phyloP scores from a whole-genome alignment of 116 monocot genomes.

The Dioscorea cayenensis region DNA sequence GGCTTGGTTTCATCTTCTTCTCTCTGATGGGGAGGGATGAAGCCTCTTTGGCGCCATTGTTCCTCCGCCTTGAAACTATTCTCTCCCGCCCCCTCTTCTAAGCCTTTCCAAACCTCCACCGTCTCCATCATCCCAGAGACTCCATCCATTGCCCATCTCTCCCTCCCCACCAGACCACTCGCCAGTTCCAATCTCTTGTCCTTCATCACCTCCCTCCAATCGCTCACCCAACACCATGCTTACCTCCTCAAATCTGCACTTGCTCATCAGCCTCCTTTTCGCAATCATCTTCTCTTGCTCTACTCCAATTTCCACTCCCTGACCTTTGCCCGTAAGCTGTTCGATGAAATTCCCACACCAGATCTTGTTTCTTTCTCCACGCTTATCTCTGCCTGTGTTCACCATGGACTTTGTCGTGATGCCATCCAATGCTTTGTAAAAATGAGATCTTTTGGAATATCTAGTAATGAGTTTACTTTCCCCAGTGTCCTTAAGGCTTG shows the following conservation, averaged over 20 bases:
- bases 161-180: not conserved
- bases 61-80: not conserved
- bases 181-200: conserved; percentile 17
- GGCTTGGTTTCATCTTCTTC: not conserved
- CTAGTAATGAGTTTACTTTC: conserved; percentile 61
- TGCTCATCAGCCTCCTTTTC: conserved; percentile 9
- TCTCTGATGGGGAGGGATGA: not conserved
- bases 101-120: conserved; percentile 4
- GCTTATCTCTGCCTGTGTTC: conserved; percentile 51
- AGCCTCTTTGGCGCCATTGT: not conserved
- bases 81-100: not conserved
- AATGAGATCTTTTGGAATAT: conserved; percentile 33
- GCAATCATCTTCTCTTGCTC: conserved; percentile 46
- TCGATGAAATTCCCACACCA: conserved; percentile 68
- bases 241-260: conserved; percentile 43
- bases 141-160: not conserved
- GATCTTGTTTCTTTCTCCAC: conserved; percentile 50
- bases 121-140: not conserved
- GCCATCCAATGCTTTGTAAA: conserved; percentile 34
- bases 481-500: conserved; percentile 67
- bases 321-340: conserved; percentile 33
- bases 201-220: conserved; percentile 15
- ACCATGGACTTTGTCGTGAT: conserved; percentile 23
- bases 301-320: conserved; percentile 35
- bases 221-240: conserved; percentile 42